phyloP scores from a whole-genome alignment of 2,329 filamentous ascomycete species.

The Xylaria sp. region DNA sequence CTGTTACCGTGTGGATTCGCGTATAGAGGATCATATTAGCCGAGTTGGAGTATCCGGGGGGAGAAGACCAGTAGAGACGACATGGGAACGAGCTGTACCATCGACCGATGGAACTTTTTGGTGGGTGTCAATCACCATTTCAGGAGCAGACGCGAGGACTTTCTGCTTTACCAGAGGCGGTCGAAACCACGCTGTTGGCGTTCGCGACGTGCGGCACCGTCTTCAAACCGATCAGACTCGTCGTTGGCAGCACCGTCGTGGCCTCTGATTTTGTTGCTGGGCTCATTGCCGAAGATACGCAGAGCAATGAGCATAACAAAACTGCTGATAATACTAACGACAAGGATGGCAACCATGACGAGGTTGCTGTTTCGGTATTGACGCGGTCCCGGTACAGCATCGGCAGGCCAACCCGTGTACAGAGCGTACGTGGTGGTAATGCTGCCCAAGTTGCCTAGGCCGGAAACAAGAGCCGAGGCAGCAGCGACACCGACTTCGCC shows the following conservation, averaged over 20 bases:
- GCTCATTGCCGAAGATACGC: slow-evolving; percentile 50
- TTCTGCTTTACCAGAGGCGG: slow-evolving; percentile 36
- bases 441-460: slow-evolving; percentile 79
- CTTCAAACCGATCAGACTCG: slow-evolving; percentile 44
- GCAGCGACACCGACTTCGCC: slow-evolving; percentile 88
- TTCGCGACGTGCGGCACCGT: slow-evolving; percentile 58
- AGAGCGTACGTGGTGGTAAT: slow-evolving; percentile 85
- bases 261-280: slow-evolving; percentile 41
- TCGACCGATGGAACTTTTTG: slow-evolving; percentile 22
- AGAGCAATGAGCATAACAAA: slow-evolving; percentile 63
- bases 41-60: not conserved
- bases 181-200: slow-evolving; percentile 53
- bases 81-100: slow-evolving; percentile 33
- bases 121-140: not conserved
- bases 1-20: slow-evolving; percentile 34
- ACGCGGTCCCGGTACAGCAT: slow-evolving; percentile 60
- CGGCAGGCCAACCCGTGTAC: slow-evolving; percentile 79
- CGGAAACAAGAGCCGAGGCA: slow-evolving; percentile 78
- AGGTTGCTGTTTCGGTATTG: slow-evolving; percentile 80
- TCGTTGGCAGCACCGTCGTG: slow-evolving; percentile 35
- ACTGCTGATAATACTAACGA: slow-evolving; percentile 68
- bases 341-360: slow-evolving; percentile 81
- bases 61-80: not conserved
- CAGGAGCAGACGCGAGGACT: slow-evolving; percentile 19
- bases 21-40: slow-evolving; percentile 26